These are phyloP conservation scores for Novymonas esmeraldas DNA, from an alignment of 208 protist genomes.

Conservation along the genomic window DNA sequence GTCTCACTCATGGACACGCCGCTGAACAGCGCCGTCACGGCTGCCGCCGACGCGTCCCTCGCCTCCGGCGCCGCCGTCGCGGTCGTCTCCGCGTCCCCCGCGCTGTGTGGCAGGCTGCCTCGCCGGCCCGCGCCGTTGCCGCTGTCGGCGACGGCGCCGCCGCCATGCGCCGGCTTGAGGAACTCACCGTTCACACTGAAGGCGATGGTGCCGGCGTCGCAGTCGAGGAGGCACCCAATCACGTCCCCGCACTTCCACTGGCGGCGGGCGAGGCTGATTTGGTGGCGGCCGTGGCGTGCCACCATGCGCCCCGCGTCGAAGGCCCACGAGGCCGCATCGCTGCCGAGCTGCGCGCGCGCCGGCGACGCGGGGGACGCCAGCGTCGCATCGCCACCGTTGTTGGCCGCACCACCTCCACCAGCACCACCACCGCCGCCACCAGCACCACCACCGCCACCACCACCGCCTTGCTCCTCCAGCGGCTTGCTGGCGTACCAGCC, in stretches of 20 bases:
- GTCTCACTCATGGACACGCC: slow-evolving; percentile 11
- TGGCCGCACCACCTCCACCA: background rate
- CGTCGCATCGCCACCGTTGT: slow-evolving; percentile 5
- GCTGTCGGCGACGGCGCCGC: slow-evolving; percentile 9
- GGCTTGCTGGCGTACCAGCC: slow-evolving; percentile 56
- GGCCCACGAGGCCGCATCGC: slow-evolving; percentile 81
- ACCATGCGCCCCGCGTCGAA: slow-evolving; percentile 82
- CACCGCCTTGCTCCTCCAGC: slow-evolving; percentile 26
- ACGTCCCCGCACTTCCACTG: slow-evolving; percentile 86
- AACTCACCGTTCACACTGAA: slow-evolving; percentile 83
- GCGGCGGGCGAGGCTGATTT: slow-evolving; percentile 54
- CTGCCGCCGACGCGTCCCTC: background rate
- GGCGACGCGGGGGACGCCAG: slow-evolving; percentile 7
- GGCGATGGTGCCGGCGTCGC: slow-evolving; percentile 64
- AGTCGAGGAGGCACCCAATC: slow-evolving; percentile 88
- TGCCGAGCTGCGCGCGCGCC: slow-evolving; percentile 41
- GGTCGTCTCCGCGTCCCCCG: background rate
- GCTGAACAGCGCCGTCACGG: slow-evolving; percentile 20
- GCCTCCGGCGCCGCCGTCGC: background rate
- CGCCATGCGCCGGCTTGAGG: slow-evolving; percentile 36
- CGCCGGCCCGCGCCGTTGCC: background rate
- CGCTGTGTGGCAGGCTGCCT: background rate
- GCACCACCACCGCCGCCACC: background rate
- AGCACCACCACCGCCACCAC: background rate
- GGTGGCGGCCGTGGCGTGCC: slow-evolving; percentile 64